Evolutionary conservation across 768 basidiomycete species (phyloP).

Genomic region (Nidularia pulvinata): DNA sequence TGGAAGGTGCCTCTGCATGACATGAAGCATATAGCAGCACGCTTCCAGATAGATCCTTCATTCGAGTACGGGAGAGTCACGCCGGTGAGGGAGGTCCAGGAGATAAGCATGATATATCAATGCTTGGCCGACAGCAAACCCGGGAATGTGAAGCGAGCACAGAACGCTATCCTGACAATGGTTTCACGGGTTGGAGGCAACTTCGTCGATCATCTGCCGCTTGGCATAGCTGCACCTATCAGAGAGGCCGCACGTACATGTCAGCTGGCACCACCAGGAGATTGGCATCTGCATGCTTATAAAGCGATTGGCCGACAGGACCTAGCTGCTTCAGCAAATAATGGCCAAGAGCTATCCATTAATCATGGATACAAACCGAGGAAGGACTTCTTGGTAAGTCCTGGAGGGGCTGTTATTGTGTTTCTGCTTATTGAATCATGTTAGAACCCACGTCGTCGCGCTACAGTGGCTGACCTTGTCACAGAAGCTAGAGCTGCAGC

Average conservation of each 20-base stretch:
- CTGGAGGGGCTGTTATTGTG: not conserved
- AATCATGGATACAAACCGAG: conserved; percentile 55
- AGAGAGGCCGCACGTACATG: conserved; percentile 85
- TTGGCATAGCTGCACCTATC: conserved; percentile 77
- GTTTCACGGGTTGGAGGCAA: conserved; percentile 39
- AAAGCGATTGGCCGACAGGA: conserved; percentile 73
- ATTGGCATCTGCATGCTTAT: conserved; percentile 76
- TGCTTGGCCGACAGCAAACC: conserved; percentile 54
- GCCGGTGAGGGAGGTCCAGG: conserved; percentile 52
- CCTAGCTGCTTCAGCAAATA: conserved; percentile 62
- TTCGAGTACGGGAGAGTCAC: conserved; percentile 64
- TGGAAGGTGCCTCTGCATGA: conserved; percentile 61
- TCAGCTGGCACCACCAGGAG: conserved; percentile 72
- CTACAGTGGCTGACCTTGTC: conserved; percentile 51
- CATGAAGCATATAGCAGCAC: conserved; percentile 41
- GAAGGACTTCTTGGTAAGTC: conserved; percentile 57
- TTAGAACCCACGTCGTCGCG: conserved; percentile 53
- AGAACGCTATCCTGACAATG: conserved; percentile 64
- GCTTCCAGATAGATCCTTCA: conserved; percentile 50
- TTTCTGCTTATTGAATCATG: not conserved
- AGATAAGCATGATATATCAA: conserved; percentile 56
- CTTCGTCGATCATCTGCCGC: conserved; percentile 55
- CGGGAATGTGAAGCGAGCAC: conserved; percentile 63
- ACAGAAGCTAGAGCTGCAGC: conserved; percentile 48
- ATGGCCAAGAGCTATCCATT: conserved; percentile 39